phyloP scores from a whole-genome alignment of 306 rosid species.

The Canavalia ensiformis region DNA sequence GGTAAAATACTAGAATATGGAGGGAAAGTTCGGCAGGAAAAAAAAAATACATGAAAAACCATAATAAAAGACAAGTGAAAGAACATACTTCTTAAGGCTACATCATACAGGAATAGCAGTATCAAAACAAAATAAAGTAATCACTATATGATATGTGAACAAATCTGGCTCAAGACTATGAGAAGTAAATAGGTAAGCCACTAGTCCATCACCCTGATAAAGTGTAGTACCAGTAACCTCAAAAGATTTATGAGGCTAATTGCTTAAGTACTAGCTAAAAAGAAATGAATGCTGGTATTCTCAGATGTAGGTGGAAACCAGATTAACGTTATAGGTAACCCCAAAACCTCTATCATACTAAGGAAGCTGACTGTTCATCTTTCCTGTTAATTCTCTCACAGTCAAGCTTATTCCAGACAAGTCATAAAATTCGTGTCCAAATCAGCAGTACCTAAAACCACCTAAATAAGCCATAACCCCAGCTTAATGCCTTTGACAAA shows the following conservation, averaged over 20 bases:
- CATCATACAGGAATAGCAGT: slow-evolving; percentile 34
- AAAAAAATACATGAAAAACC: slow-evolving; percentile 6
- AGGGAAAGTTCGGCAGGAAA: slow-evolving; percentile 16
- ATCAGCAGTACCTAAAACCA: slow-evolving; percentile 29
- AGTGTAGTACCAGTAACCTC: slow-evolving; percentile 14
- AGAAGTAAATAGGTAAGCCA: slow-evolving; percentile 13
- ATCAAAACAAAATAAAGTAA: slow-evolving; percentile 40
- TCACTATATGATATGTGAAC: slow-evolving; percentile 14
- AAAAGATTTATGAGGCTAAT: slow-evolving; percentile 2
- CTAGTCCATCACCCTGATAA: slow-evolving; percentile 2
- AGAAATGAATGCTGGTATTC: slow-evolving; percentile 30
- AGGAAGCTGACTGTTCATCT: slow-evolving; percentile 40
- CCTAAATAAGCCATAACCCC: slow-evolving; percentile 28
- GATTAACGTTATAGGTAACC: background rate
- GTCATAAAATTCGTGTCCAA: slow-evolving; percentile 28
- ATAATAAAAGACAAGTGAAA: slow-evolving; percentile 32
- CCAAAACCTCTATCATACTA: slow-evolving; percentile 11
- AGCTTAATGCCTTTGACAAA: slow-evolving; percentile 20
- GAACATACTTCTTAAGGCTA: slow-evolving; percentile 23
- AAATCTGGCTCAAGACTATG: background rate
- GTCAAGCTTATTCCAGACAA: slow-evolving; percentile 37
- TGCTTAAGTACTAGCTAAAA: slow-evolving; percentile 21
- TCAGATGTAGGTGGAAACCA: slow-evolving; percentile 30
- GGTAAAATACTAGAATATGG: slow-evolving; percentile 29
- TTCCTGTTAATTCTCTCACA: background rate